phyloP scores from a whole-genome alignment of 805 yeast species.

The Cyberlindnera japonica region DNA sequence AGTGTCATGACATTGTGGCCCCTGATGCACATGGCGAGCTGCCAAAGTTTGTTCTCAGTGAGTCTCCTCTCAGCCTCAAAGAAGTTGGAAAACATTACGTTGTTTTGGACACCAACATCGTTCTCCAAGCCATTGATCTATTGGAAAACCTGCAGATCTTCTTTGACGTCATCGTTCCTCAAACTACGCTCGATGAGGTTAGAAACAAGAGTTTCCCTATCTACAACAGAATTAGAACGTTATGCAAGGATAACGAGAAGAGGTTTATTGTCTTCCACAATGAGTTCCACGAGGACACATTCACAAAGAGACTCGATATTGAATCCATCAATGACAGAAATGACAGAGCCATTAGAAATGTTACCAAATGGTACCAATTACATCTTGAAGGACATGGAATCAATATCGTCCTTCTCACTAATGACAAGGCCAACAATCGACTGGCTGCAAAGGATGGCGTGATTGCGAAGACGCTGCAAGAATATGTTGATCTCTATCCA shows the following conservation, averaged over 20 bases:
- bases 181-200: conserved; percentile 91
- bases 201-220: conserved; percentile 83
- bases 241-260: conserved; percentile 72
- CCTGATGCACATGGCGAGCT: conserved; percentile 65
- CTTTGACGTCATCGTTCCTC: conserved; percentile 91
- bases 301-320: conserved; percentile 49
- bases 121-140: conserved; percentile 83
- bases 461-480: conserved; percentile 52
- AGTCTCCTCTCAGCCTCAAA: conserved; percentile 46
- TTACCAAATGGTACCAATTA: conserved; percentile 63
- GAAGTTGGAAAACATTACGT: conserved; percentile 71
- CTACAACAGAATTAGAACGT: conserved; percentile 74
- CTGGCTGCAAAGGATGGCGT: conserved; percentile 54
- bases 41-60: conserved; percentile 65
- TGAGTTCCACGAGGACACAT: conserved; percentile 77
- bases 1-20: conserved; percentile 52
- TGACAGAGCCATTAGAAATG: conserved; percentile 81
- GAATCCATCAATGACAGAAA: conserved; percentile 87
- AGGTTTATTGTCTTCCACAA: conserved; percentile 90
- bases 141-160: conserved; percentile 74
- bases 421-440: conserved; percentile 64
- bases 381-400: conserved; percentile 52
- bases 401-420: conserved; percentile 60
- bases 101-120: conserved; percentile 84
- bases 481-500: conserved; percentile 69